Conservation (phyloP, 306 rosid species). For the Sechiopsis laciniata region DNA sequence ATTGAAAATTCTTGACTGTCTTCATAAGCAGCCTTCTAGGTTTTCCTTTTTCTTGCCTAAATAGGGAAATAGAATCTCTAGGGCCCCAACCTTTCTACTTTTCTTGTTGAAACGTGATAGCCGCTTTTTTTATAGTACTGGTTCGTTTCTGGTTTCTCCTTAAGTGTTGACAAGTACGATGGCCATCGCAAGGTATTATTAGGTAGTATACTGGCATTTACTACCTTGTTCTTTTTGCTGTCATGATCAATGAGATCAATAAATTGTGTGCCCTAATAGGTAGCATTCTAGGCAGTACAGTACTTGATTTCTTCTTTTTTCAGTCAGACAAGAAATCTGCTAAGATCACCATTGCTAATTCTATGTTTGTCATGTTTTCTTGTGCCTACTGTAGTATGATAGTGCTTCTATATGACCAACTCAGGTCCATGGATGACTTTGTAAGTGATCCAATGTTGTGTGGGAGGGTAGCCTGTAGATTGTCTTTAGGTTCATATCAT, state of each 20-base stretch:
- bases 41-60: background rate
- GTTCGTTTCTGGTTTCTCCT: background rate
- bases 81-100: too few species aligned
- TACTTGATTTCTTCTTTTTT: background rate
- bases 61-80: background rate
- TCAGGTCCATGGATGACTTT: slow-evolving; percentile 2
- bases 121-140: too few species aligned
- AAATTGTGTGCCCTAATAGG: background rate
- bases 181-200: background rate
- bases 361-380: slow-evolving; percentile 12
- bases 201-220: background rate
- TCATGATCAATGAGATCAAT: slow-evolving; percentile 3
- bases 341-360: background rate
- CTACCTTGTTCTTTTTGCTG: slow-evolving; percentile 3
- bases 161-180: slow-evolving; percentile 4
- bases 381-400: background rate
- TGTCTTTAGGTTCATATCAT: background rate
- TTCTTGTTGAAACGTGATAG: too few species aligned
- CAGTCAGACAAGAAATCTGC: slow-evolving; percentile 12
- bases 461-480: background rate
- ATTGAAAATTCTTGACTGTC: background rate
- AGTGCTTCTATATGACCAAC: slow-evolving; percentile 5
- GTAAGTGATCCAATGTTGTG: background rate
- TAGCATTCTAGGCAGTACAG: slow-evolving; percentile 5
- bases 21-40: background rate